Base-by-base conservation (phyloP, 2,329 filamentous ascomycete species). In the Trichoderma oligosporum region DNA sequence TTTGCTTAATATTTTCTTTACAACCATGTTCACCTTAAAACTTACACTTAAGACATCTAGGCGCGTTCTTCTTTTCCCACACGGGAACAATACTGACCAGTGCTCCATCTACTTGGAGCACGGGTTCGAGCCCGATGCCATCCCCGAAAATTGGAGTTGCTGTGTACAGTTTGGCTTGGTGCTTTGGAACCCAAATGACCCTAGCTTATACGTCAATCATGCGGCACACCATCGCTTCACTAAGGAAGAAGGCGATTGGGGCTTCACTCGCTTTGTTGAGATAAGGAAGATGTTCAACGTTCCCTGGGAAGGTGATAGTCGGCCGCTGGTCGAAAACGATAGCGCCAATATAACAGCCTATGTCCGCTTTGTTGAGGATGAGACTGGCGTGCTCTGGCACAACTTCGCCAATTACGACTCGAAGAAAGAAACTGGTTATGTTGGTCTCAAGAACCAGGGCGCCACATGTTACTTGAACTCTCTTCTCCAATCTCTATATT, bases 361-460 rank as follows among this genome's bases (percentile, higher is more conserved):
- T 65, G 81, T 95, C 45, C 82, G 90, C 52, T 78, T 94, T 48
- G 84, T 94, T 47, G 89, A 94, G 67, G 90, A 96, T 66, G 90
- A 92, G 61, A 96, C 90, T 1, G 90, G 90, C 55, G 90, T 94
- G 4, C 71, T 96, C 58, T 96, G 90, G 90, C 90, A 95, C 74
- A 94, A 90, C 73, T 93, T 96, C 71, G 80, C 85, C 70, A 92
- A 93, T 74, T 99, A 99, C 71, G 92, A 99, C 70, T 97, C 94
- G n/a, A 99, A 97, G 76, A 96, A 94, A 71, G 92, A 97, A 74
- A 99, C 94, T 0, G 94, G 94, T 57, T 97, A 92, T 77, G 94
- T 99, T 39, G 94, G 94, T 2, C 78, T 99, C 54, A 94, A 94
- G 73, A 99, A 99, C 68, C 94, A 97, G 73, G 94, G 94, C 62